Evolutionary conservation across 2,329 filamentous ascomycete species (phyloP), one percentile per base, ranked within the genome.

Genomic region (Catunica adiposa): DNA sequence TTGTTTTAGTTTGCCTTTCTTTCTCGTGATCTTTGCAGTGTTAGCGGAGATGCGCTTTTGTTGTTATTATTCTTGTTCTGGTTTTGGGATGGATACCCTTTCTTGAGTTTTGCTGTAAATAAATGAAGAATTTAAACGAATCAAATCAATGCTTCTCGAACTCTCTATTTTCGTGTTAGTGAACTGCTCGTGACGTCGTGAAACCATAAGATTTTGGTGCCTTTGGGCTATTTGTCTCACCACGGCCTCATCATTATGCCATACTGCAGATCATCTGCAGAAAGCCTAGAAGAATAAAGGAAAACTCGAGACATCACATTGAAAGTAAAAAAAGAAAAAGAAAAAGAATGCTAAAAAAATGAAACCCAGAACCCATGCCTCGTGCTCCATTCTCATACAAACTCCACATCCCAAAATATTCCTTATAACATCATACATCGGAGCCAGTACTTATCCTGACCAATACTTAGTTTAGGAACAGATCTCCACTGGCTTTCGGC

Each of bases 401-500:
- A 23, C 22, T 44, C 11, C 44, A 48, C 9, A 48, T 25, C 9
- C 15, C 5, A 15, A 42, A 15, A 6, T 20, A 46, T 14, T 22
- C 3, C 20, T 44, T 11, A 44, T 44, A 22, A n/a, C 40, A 44
- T 20, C 17, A 48, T 14, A 48, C 17, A 48, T 3, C n/a, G 22
- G 9, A 23, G 26, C 3, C 31, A 15, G 46, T 31, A 52, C 14
- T 29, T 22, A 31, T 40, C 22, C 11, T 29, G 23, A 37, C 9
- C n/a, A 37, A 26, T 40, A 31, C 17, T 59, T 58, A 60, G 50
- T 67, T 66, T 70, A 64, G 74, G 68, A 83, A 83, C 63, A 84
- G 71, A 64, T 83, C 80, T 46, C 71, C 74, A 48, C 79, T 80
- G 63, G 82, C 82, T 58, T 79, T 73, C 61, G 76, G 62, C 20